A percentile compares a stretch with the other conserved stretches of the same genome.
Conservation (phyloP, 2,329 filamentous ascomycete genomes). For the Penicillium sp. region DNA sequence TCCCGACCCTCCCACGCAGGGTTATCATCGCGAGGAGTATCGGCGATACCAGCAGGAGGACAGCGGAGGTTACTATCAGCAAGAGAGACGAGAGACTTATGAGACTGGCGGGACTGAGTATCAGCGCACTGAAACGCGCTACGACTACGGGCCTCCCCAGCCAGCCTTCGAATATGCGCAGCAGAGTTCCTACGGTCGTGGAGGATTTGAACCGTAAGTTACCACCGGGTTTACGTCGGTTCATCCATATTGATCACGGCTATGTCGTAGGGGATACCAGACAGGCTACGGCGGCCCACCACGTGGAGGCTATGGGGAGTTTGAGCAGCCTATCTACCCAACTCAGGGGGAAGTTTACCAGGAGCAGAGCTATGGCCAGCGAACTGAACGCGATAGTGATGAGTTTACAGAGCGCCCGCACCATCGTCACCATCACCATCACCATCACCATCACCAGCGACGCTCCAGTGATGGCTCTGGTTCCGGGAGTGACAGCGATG, state of each 20-base stretch:
- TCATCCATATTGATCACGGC: slow-evolving; percentile 6
- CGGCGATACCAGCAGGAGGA: slow-evolving; percentile 12
- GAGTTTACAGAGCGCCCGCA: slow-evolving; percentile 22
- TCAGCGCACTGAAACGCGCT: slow-evolving; percentile 14
- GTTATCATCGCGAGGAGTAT: slow-evolving; percentile 18
- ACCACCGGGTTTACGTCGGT: not conserved
- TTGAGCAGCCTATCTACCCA: slow-evolving; percentile 12
- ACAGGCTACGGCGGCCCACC: slow-evolving; percentile 19
- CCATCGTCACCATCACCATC: slow-evolving; percentile 12
- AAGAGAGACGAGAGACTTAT: slow-evolving; percentile 18
- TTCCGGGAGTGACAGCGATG: slow-evolving; percentile 22
- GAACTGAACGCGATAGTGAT: slow-evolving; percentile 17
- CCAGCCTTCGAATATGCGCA: slow-evolving; percentile 12
- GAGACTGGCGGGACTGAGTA: slow-evolving; percentile 15
- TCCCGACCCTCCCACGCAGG: slow-evolving; percentile 5
- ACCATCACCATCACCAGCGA: slow-evolving; percentile 8
- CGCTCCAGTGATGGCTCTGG: slow-evolving; percentile 19
- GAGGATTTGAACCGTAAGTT: slow-evolving; percentile 23
- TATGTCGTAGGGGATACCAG: slow-evolving; percentile 17
- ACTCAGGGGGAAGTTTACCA: slow-evolving; percentile 3
- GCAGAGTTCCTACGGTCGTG: slow-evolving; percentile 10
- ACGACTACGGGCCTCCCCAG: slow-evolving; percentile 16
- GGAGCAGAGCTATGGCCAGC: slow-evolving; percentile 10
- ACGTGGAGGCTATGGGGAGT: slow-evolving; percentile 13
- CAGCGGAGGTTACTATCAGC: slow-evolving; percentile 14